A percentile compares a stretch with the other conserved stretches of the same genome.
phyloP scores from a whole-genome alignment of 73 alveolate genomes.

The Tetrahymena borealis region DNA sequence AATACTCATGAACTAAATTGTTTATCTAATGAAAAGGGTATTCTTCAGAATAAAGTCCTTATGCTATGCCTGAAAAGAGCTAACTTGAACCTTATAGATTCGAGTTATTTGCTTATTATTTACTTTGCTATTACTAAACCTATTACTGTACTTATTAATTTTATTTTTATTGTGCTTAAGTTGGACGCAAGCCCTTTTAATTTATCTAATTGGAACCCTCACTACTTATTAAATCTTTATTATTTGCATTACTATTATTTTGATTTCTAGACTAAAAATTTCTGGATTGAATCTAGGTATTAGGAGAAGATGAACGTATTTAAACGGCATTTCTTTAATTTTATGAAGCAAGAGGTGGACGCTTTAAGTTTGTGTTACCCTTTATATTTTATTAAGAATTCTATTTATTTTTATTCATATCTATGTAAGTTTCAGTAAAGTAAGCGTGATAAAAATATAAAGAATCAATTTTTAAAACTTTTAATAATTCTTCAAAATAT shows the following conservation, averaged over 20 bases:
- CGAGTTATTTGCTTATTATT: background rate
- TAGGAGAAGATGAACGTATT: background rate
- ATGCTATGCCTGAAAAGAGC: background rate
- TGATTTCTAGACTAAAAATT: background rate
- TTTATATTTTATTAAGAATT: background rate
- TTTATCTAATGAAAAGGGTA: constrained; percentile 19
- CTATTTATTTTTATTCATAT: background rate
- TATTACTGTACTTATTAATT: background rate
- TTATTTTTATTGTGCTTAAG: background rate
- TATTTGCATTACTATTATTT: background rate
- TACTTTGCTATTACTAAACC: background rate
- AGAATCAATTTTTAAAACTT: background rate
- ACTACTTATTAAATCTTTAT: background rate
- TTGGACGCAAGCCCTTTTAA: background rate
- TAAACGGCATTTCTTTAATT: background rate
- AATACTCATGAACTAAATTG: constrained; percentile 72
- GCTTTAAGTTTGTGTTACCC: background rate
- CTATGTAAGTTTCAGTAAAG: background rate
- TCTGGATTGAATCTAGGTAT: background rate
- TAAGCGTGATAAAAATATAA: background rate
- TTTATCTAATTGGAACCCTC: background rate
- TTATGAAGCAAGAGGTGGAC: background rate
- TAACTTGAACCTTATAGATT: background rate
- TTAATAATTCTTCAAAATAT: background rate
- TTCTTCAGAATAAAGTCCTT: background rate